Base-by-base conservation (phyloP, 106 monocot genomes). In the Ottelia alismoides region DNA sequence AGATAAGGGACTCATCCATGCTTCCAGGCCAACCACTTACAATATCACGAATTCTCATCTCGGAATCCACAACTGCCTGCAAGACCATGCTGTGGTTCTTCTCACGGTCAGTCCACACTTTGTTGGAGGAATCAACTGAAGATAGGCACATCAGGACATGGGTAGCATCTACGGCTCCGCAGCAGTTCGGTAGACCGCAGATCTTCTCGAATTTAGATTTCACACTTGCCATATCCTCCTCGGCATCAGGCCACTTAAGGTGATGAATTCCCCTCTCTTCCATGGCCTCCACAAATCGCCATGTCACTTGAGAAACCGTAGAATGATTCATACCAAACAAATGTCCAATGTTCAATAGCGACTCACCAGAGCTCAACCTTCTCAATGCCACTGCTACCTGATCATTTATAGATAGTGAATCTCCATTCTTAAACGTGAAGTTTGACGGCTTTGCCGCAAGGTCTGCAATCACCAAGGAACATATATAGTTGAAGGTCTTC, bases 41-140 rank as follows among this genome's bases (percentile, higher is more conserved):
- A 35, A 35, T 35, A 12, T 35, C 35, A 6, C 35, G 35, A 12
- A 35, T 6, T 12, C 35, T 17, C 49, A 49, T 49, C 6, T 49
- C 17, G 9, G 49, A 20, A 20, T 49, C 49, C 49, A 49, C 49
- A 21, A 49, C 20, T 6, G 49, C 49, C 49, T 49, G 49, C 49
- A 49, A 49, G 17, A 49, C 49, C 49, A 49, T 49, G 49, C 49
- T 49, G 49, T 49, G n/a, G 6, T 49, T 49, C 49, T 49, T 49
- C n/a, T 49, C 49, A n/a, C 20, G n/a, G n/a, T 49, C 49, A 21
- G 20, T 17, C 19, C 20, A 49, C 19, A 49, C 20, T n/a, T 49
- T 1, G 49, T 19, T 49, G 14, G 49, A 0, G 49, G 49, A 20
- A 21, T 49, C 49, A 0, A 35, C 12, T 6, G 49, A 0, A 49